phyloP scores from a whole-genome alignment of 2,329 filamentous ascomycete genomes.

The Clarireedia monteithiana region DNA sequence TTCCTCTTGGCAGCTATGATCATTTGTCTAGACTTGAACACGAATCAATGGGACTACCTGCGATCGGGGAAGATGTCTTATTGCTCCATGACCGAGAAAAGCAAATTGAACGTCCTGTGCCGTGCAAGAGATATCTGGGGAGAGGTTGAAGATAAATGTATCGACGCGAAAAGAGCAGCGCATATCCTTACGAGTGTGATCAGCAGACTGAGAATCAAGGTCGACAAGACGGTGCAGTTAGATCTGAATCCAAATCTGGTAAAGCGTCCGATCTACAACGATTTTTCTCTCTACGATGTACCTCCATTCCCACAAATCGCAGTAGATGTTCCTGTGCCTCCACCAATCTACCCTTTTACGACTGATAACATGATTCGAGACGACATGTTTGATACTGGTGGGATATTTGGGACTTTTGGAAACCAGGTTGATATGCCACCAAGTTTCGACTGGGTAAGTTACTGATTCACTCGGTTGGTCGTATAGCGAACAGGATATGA shows the following conservation, averaged over 20 bases:
- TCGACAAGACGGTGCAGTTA: background rate
- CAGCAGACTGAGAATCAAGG: slow-evolving; percentile 10
- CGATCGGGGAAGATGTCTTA: background rate
- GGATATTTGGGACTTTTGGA: slow-evolving; percentile 11
- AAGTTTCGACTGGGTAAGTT: slow-evolving; percentile 20
- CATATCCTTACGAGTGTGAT: slow-evolving; percentile 17
- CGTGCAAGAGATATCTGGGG: slow-evolving; percentile 20
- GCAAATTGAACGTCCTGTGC: slow-evolving; percentile 18
- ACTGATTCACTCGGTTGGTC: background rate
- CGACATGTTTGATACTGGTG: slow-evolving; percentile 5
- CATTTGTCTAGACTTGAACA: slow-evolving; percentile 39
- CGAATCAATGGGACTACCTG: background rate
- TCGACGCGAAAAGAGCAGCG: slow-evolving; percentile 18
- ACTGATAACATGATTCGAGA: slow-evolving; percentile 11
- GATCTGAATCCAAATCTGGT: background rate
- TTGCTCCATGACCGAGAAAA: slow-evolving; percentile 13
- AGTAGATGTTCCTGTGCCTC: slow-evolving; percentile 10
- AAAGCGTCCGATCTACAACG: background rate
- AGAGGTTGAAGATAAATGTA: slow-evolving; percentile 18
- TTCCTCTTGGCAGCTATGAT: slow-evolving; percentile 55
- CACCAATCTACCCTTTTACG: background rate
- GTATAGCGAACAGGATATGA: too few species aligned
- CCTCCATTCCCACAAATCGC: background rate
- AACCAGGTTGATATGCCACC: slow-evolving; percentile 12
- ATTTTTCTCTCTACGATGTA: too few species aligned